Conservation (phyloP, 23 red algal species). For the Gracilaria caudata region DNA sequence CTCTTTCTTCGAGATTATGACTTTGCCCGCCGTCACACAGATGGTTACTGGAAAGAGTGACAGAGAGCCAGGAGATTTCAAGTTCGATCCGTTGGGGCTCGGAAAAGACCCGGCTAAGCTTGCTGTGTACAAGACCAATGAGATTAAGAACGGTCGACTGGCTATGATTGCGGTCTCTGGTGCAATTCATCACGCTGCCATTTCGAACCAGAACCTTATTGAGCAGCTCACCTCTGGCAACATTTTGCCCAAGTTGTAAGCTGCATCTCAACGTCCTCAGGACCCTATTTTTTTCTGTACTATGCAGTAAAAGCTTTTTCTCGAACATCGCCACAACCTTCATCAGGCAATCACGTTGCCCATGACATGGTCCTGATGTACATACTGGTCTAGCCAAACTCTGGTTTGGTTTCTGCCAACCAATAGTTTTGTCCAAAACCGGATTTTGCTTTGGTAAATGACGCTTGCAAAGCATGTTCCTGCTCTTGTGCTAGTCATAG, state of each 20-base stretch:
- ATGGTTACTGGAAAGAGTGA: slow-evolving; percentile 83
- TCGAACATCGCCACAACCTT: background rate
- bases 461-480: too few relatives aligned
- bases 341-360: too few relatives aligned
- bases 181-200: slow-evolving; percentile 59
- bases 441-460: too few relatives aligned
- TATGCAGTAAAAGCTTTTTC: slow-evolving; percentile 23
- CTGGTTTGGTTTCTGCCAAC: too few relatives aligned
- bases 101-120: slow-evolving; percentile 67
- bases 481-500: too few relatives aligned
- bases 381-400: too few relatives aligned
- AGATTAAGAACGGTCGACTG: slow-evolving; percentile 91
- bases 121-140: slow-evolving; percentile 66
- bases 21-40: slow-evolving; percentile 85
- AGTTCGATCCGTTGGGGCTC: slow-evolving; percentile 81
- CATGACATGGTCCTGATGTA: too few relatives aligned
- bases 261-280: background rate
- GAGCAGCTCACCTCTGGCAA: slow-evolving; percentile 82
- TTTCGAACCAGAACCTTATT: slow-evolving; percentile 79
- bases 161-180: slow-evolving; percentile 88
- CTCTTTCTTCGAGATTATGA: slow-evolving; percentile 87
- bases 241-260: slow-evolving; percentile 67
- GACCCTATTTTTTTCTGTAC: background rate
- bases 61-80: slow-evolving; percentile 78
- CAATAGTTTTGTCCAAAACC: too few relatives aligned